Conservation (phyloP, 2,329 filamentous ascomycete genomes). For the Calonectria leucothoes region DNA sequence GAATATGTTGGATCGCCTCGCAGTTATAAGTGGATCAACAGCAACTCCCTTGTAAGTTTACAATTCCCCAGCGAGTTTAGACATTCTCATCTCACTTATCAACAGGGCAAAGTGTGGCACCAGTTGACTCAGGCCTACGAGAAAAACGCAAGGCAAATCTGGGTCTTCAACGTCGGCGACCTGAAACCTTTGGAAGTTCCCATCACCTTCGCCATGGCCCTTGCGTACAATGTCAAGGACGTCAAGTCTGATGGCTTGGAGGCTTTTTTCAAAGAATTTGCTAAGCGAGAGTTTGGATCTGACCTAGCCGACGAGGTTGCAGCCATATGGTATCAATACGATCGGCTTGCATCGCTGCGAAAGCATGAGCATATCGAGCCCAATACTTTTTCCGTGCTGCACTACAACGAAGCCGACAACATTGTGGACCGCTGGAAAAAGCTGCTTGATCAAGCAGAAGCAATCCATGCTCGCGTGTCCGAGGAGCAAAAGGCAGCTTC, state of each 20-base stretch:
- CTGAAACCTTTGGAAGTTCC: constrained; percentile 69
- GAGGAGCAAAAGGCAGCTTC: constrained; percentile 59
- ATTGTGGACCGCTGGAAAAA: constrained; percentile 61
- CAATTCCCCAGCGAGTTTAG: not conserved
- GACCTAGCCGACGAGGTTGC: constrained; percentile 57
- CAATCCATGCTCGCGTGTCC: constrained; percentile 53
- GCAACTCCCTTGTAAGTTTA: constrained; percentile 61
- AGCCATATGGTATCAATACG: constrained; percentile 62
- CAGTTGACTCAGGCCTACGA: constrained; percentile 68
- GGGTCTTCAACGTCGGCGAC: constrained; percentile 73
- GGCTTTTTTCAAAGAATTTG: constrained; percentile 58
- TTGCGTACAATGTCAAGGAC: constrained; percentile 66
- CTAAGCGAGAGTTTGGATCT: constrained; percentile 60
- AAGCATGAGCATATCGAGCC: constrained; percentile 70
- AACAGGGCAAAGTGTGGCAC: constrained; percentile 53
- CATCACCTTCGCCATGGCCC: constrained; percentile 65
- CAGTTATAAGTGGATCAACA: constrained; percentile 63
- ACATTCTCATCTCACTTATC: not conserved
- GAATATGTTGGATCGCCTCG: constrained; percentile 51
- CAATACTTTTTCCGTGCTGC: constrained; percentile 65
- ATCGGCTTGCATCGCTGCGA: constrained; percentile 56
- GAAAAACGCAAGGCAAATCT: constrained; percentile 62
- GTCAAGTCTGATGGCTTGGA: constrained; percentile 53
- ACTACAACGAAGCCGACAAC: constrained; percentile 68
- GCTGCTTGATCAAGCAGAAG: constrained; percentile 55